Percentiles rank a stretch among this genome's conserved stretches.
phyloP scores from a whole-genome alignment of 306 rosid genomes.

The Medicago lupulina region DNA sequence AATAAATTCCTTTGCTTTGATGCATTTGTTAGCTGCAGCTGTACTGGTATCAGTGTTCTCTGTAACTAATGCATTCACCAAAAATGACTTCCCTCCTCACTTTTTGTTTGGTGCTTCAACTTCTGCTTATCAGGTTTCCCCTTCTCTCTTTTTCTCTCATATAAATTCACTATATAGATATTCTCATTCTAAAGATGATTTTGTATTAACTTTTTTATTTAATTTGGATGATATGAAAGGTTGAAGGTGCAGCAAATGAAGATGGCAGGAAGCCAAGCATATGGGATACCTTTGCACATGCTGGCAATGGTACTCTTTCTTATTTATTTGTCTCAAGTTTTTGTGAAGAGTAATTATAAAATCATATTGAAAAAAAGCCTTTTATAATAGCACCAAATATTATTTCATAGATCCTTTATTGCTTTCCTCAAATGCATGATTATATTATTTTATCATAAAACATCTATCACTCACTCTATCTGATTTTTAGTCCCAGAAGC shows the following conservation, averaged over 20 bases:
- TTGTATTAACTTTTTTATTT: not conserved
- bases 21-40: not conserved
- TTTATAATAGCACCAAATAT: too few relatives aligned
- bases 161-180: not conserved
- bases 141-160: not conserved
- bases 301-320: conserved; percentile 34
- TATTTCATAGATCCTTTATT: too few relatives aligned
- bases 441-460: too few relatives aligned
- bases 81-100: conserved; percentile 64
- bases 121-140: conserved; percentile 70
- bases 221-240: conserved; percentile 27
- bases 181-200: not conserved
- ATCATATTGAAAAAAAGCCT: too few relatives aligned
- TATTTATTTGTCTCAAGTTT: not conserved
- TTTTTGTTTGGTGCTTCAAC: conserved; percentile 72
- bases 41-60: not conserved
- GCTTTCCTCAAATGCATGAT: too few relatives aligned
- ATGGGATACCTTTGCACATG: conserved; percentile 47
- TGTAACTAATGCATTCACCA: conserved; percentile 36
- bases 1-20: not conserved
- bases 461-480: too few relatives aligned
- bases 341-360: too few relatives aligned
- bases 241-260: conserved; percentile 51
- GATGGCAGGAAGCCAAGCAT: conserved; percentile 54
- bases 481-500: too few relatives aligned